phyloP scores from a whole-genome alignment of 1,284 basidiomycete genomes.

The Naganishia sp. region DNA sequence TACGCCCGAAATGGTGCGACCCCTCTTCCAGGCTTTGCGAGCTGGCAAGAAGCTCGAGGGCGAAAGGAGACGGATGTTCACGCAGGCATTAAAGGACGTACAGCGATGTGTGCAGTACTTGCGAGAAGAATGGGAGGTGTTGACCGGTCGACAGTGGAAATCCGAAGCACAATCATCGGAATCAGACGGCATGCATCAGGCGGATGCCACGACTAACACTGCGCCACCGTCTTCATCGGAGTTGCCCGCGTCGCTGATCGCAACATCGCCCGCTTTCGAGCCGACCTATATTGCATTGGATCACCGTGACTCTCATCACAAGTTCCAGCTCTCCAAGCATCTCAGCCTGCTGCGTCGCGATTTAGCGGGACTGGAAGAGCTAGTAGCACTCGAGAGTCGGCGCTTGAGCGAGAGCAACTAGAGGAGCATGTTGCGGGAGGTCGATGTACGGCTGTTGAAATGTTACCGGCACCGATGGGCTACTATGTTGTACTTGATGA shows the following conservation, averaged over 20 bases:
- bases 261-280: neutral
- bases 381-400: neutral
- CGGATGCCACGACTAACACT: neutral
- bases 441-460: neutral
- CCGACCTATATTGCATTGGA: constrained; percentile 3
- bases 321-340: constrained; percentile 24
- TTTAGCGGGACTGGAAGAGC: constrained; percentile 11
- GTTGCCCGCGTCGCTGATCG: neutral
- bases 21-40: constrained; percentile 17
- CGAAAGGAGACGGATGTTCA: constrained; percentile 3
- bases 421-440: neutral
- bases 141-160: constrained; percentile 22
- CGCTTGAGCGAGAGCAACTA: neutral
- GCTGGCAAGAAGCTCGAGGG: constrained; percentile 6
- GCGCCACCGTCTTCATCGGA: neutral
- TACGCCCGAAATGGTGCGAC: constrained; percentile 9
- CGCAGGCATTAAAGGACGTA: neutral
- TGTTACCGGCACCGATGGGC: no score
- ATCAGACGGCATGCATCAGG: neutral
- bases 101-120: constrained; percentile 10
- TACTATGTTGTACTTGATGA: no score
- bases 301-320: constrained; percentile 8
- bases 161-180: neutral
- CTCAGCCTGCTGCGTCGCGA: constrained; percentile 19
- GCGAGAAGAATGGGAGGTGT: constrained; percentile 26